A percentile compares a stretch with the other conserved stretches of the same genome.
phyloP scores from a whole-genome alignment of 73 alveolate genomes.

The Tetrahymena malaccensis region DNA sequence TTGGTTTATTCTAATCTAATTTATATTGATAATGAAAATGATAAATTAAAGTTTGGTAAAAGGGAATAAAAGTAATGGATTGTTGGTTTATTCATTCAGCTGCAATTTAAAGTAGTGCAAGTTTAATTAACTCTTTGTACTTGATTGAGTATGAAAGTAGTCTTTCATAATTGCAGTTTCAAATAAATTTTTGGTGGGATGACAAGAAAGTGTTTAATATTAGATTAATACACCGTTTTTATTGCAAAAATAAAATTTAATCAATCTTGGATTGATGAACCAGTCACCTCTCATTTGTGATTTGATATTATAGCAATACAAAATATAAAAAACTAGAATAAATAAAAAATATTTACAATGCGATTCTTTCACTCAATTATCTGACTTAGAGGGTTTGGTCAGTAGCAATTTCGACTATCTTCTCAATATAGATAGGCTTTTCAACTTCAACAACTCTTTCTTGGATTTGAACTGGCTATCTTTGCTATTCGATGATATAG shows the following conservation, averaged over 20 bases:
- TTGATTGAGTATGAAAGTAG: no score
- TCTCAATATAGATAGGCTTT: not conserved
- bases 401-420: not conserved
- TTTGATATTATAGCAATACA: not conserved
- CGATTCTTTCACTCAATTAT: not conserved
- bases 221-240: not conserved
- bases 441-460: not conserved
- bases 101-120: no score
- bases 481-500: not conserved
- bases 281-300: not conserved
- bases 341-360: not conserved
- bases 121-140: no score
- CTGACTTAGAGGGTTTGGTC: not conserved
- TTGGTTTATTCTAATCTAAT: not conserved
- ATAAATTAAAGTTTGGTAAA: not conserved
- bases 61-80: not conserved
- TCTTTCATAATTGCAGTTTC: not conserved
- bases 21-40: not conserved
- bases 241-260: not conserved
- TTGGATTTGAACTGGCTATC: not conserved
- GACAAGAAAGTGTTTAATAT: not conserved
- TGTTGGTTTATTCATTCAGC: not conserved
- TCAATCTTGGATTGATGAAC: not conserved
- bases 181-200: not conserved
- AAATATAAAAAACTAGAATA: not conserved